Percentiles rank a stretch among this genome's conserved stretches.
Evolutionary conservation across 2,329 filamentous ascomycete species (phyloP).

Genomic region (Hypoxylon sp.): DNA sequence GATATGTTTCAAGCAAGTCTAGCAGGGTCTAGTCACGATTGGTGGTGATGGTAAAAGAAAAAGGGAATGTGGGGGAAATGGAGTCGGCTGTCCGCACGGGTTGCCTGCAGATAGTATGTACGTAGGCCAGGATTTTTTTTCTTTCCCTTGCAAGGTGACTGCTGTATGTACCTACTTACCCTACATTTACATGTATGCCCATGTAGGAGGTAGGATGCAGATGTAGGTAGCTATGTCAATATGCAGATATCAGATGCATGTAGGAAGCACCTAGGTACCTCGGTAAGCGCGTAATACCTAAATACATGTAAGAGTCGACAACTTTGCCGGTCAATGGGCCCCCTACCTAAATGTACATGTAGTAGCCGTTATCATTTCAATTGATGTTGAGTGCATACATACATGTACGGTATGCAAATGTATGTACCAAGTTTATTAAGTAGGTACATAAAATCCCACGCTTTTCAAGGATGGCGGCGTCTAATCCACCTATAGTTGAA

Average conservation of each 20-base stretch:
- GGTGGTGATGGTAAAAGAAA: conserved; percentile 11
- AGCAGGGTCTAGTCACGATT: conserved; percentile 4
- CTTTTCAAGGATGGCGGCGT: conserved; percentile 22
- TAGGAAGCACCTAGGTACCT: background rate
- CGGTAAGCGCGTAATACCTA: background rate
- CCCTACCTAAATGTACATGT: too few species aligned
- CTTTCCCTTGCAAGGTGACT: too few species aligned
- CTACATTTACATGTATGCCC: too few species aligned
- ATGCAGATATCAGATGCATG: background rate
- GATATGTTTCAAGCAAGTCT: conserved; percentile 28
- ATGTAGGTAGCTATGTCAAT: too few species aligned
- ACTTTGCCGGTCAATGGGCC: too few species aligned
- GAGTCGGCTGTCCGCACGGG: conserved; percentile 23
- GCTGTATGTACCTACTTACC: too few species aligned
- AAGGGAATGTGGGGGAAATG: conserved; percentile 34
- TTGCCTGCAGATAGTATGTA: conserved; percentile 3
- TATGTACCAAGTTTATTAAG: conserved; percentile 22
- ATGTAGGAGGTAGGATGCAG: too few species aligned
- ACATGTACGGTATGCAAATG: background rate
- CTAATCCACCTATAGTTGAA: conserved; percentile 24
- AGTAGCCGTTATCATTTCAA: too few species aligned
- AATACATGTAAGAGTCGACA: background rate
- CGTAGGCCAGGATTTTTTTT: background rate
- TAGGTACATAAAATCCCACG: conserved; percentile 6
- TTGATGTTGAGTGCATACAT: too few species aligned